Evolutionary conservation across 2,329 filamentous ascomycete genomes (phyloP).

Genomic region (Paraphoma chrysanthemicola): DNA sequence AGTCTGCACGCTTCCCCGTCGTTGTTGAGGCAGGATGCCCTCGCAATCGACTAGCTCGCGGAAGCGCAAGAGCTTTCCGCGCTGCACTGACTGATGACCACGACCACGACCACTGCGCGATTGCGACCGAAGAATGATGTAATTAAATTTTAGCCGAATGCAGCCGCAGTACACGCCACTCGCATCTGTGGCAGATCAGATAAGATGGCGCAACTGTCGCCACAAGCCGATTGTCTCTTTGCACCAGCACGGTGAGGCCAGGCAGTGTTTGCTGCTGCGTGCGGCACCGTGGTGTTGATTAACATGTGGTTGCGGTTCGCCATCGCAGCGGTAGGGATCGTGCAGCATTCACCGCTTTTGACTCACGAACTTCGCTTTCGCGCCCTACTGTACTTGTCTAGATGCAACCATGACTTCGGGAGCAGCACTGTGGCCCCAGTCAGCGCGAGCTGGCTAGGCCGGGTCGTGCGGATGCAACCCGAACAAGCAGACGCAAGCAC

Average conservation of each 20-base stretch:
- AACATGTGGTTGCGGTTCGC: too few relatives aligned
- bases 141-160: not conserved
- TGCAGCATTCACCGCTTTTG: not conserved
- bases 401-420: not conserved
- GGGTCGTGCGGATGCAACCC: not conserved
- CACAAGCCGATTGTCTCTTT: not conserved
- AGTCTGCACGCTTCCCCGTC: not conserved
- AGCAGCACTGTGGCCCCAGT: not conserved
- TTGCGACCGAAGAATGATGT: constrained; percentile 1
- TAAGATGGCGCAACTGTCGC: not conserved
- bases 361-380: not conserved
- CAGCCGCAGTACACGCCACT: not conserved
- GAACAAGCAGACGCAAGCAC: not conserved
- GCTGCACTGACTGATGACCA: not conserved
- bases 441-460: not conserved
- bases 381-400: too few relatives aligned
- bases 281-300: too few relatives aligned
- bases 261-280: not conserved
- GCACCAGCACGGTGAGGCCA: not conserved
- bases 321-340: not conserved
- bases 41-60: not conserved
- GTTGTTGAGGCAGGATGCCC: not conserved
- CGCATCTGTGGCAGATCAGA: not conserved
- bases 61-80: constrained; percentile 3
- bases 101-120: not conserved